Conservation (phyloP, 169 alveolate genomes). For the Hepatocystis sp. region DNA sequence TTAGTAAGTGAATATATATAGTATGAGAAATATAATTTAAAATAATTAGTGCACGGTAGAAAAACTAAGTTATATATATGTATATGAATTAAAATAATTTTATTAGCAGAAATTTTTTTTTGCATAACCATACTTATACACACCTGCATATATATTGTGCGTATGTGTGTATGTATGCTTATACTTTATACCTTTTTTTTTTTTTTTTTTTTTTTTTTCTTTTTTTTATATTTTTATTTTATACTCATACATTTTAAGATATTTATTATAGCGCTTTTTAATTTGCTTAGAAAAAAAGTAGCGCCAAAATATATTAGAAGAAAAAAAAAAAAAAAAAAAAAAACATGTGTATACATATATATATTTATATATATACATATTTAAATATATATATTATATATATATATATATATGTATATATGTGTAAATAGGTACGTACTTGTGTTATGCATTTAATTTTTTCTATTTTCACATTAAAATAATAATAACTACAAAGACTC, state of each 20-base stretch:
- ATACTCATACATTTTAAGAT: slow-evolving; percentile 9
- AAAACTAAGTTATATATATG: too few species aligned
- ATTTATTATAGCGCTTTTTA: background rate
- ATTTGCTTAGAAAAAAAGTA: background rate
- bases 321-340: background rate
- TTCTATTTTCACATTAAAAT: slow-evolving; percentile 2
- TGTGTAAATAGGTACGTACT: too few species aligned
- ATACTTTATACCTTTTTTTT: too few species aligned
- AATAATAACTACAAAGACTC: too few species aligned
- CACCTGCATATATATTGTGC: too few species aligned
- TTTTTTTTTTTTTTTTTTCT: background rate
- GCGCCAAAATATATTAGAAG: background rate
- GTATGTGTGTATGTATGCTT: too few species aligned
- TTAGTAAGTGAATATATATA: too few species aligned
- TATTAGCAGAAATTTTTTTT: too few species aligned
- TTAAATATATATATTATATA: background rate
- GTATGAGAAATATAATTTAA: too few species aligned
- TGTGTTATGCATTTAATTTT: background rate
- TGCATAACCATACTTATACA: too few species aligned
- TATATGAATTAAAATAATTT: too few species aligned
- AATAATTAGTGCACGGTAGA: too few species aligned
- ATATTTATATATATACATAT: slow-evolving; percentile 1
- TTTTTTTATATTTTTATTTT: background rate
- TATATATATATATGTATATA: slow-evolving; percentile 1
- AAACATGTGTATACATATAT: background rate